Conservation (phyloP, 768 basidiomycete species). For the Wakefieldia striispora region DNA sequence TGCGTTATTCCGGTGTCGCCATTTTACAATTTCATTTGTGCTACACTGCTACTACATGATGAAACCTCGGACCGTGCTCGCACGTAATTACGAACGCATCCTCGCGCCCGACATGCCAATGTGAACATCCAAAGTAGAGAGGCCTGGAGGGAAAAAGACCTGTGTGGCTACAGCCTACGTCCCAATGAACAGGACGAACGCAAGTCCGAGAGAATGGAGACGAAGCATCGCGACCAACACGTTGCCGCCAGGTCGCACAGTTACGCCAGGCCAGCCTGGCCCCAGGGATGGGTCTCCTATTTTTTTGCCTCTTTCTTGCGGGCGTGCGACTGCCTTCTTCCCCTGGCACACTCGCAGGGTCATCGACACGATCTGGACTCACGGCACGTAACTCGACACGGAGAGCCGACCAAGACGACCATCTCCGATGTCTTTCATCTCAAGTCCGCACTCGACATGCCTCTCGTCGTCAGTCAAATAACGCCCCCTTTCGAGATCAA, state of each 20-base stretch:
- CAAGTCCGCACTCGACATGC: background rate
- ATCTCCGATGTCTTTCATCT: background rate
- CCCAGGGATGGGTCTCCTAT: background rate
- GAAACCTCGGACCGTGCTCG: slow-evolving; percentile 16
- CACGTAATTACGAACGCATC: no score
- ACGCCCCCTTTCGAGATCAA: background rate
- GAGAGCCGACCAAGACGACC: slow-evolving; percentile 2
- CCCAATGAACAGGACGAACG: background rate
- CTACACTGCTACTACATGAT: background rate
- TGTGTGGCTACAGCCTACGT: slow-evolving; percentile 7
- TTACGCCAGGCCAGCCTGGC: background rate
- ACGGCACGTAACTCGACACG: background rate
- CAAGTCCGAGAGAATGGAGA: slow-evolving; percentile 13
- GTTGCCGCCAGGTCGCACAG: slow-evolving; percentile 16
- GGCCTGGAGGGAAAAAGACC: background rate
- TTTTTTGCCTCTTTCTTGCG: background rate
- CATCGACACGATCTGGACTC: slow-evolving; percentile 3
- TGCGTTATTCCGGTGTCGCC: background rate
- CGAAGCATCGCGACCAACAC: slow-evolving; percentile 22
- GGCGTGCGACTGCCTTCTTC: background rate
- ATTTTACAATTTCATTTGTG: no score
- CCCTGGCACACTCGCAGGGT: background rate
- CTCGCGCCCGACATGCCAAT: no score
- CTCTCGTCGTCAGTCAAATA: background rate
- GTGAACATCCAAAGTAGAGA: slow-evolving; percentile 13